Percentiles rank a stretch among this genome's conserved stretches.
Conservation (phyloP, 208 protist species). For the Crithidia bombi region DNA sequence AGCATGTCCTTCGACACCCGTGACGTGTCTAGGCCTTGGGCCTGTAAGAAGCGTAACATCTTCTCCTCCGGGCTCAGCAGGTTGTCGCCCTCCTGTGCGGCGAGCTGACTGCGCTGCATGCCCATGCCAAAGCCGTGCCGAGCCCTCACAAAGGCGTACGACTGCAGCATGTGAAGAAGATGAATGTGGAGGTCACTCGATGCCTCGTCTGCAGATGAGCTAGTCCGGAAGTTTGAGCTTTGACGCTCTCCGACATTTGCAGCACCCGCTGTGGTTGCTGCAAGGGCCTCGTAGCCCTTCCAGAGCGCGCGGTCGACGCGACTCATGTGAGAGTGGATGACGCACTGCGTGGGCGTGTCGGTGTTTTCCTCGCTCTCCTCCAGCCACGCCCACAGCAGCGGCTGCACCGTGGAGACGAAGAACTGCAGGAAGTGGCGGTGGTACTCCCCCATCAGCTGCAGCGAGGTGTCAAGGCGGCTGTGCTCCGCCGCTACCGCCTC, state of each 20-base stretch:
- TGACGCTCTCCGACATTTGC: background rate
- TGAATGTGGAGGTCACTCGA: slow-evolving; percentile 10
- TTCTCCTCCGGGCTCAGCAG: slow-evolving; percentile 70
- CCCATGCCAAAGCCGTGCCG: slow-evolving; percentile 88
- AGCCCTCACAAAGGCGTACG: slow-evolving; percentile 69
- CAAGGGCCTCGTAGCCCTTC: slow-evolving; percentile 28
- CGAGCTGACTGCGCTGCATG: slow-evolving; percentile 80
- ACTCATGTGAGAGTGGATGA: slow-evolving; percentile 62
- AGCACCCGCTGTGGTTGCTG: background rate
- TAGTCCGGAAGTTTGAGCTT: background rate
- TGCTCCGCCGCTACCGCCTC: slow-evolving; percentile 4
- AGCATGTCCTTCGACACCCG: slow-evolving; percentile 49
- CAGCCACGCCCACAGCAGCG: slow-evolving; percentile 58
- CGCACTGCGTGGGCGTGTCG: slow-evolving; percentile 78
- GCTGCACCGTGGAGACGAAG: slow-evolving; percentile 35
- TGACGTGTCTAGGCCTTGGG: slow-evolving; percentile 79
- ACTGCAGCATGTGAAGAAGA: slow-evolving; percentile 47
- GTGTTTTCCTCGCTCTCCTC: slow-evolving; percentile 58
- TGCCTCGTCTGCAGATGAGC: background rate
- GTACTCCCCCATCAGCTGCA: slow-evolving; percentile 32
- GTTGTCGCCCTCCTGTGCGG: slow-evolving; percentile 57
- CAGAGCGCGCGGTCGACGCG: slow-evolving; percentile 57
- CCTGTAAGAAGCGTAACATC: slow-evolving; percentile 80
- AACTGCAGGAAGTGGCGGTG: slow-evolving; percentile 39
- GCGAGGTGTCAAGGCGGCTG: background rate